Evolutionary conservation across 2,329 filamentous ascomycete species (phyloP).

Genomic region (Xylaria sp.): DNA sequence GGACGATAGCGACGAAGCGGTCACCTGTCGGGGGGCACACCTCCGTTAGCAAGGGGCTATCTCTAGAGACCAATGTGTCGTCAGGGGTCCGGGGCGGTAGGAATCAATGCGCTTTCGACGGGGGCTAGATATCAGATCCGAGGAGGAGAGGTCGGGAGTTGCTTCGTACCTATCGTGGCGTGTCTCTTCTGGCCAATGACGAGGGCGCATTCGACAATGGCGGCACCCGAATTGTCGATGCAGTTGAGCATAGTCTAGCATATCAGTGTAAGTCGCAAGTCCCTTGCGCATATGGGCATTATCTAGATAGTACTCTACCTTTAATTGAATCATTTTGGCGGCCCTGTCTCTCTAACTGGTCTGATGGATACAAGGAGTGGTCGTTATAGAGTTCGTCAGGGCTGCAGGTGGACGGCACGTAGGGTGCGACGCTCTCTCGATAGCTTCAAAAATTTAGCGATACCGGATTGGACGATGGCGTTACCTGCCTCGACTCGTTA

Average conservation of each 20-base stretch:
- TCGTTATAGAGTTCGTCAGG: constrained; percentile 7
- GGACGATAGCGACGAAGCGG: constrained; percentile 93
- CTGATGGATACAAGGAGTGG: neutral
- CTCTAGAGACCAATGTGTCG: neutral
- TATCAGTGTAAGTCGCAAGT: neutral
- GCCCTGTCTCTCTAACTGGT: constrained; percentile 25
- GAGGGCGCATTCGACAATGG: constrained; percentile 92
- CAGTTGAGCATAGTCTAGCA: constrained; percentile 92
- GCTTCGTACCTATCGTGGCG: constrained; percentile 74
- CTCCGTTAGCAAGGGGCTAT: neutral
- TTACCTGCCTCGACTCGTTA: neutral
- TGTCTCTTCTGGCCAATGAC: constrained; percentile 85
- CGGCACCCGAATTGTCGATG: constrained; percentile 99
- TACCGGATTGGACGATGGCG: constrained; percentile 11
- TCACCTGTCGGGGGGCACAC: constrained; percentile 60
- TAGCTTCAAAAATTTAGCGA: constrained; percentile 15
- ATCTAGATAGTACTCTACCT: constrained; percentile 44
- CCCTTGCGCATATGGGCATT: neutral
- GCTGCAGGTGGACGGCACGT: constrained; percentile 4
- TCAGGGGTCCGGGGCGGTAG: neutral
- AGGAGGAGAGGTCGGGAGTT: neutral
- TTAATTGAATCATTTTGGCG: constrained; percentile 82
- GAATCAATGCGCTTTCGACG: neutral
- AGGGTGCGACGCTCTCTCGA: no score
- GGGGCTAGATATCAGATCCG: neutral